Base-by-base conservation (phyloP, 805 yeast species). In the Candida germanica region DNA sequence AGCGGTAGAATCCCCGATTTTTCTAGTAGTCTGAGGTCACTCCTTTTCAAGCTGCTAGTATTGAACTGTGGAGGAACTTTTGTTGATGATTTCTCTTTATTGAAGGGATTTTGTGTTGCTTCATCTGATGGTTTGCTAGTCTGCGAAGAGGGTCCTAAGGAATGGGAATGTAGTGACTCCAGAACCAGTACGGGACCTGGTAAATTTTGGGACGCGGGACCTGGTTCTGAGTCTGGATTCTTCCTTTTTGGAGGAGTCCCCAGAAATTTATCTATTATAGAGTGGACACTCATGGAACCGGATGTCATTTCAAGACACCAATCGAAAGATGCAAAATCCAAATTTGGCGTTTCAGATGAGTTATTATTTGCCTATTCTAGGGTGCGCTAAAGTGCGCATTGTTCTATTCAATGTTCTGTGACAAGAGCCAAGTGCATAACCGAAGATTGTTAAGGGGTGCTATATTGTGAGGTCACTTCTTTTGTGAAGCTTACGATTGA, bases 241-340 rank as follows among this genome's bases (percentile, higher is more conserved):
- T n/a, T n/a, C n/a, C n/a, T n/a, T n/a, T n/a, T n/a, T n/a, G 23
- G 23, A 7, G 23, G 23, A 20, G 27, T 8, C 27, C 30, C 26
- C 20, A 17, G 29, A 39, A 29, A 47, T 45, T 49, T 61, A 32
- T 60, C 70, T 24, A 66, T 61, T 40, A 66, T 66, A 34, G 69
- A 58, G 43, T 62, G 59, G 25, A 65, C 72, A 47, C 68, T 64
- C 65, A 66, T 64, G 38, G 67, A 60, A 18, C 39, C 24, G 12
- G 46, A 38, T 23, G 43, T 38, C 42, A 38, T 37, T 11, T 21
- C 21, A 29, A 32, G 14, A 6, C 11, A 15, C 17, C 33, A 29
- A 34, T 27, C 26, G n/a, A 33, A 26, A 16, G n/a, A n/a, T n/a
- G n/a, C n/a, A n/a, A 20, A 10, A 20, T 20, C 9, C 23, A 20